Base-by-base conservation (phyloP, 148 eudicot genomes). In the Hydrangea macrophylla region DNA sequence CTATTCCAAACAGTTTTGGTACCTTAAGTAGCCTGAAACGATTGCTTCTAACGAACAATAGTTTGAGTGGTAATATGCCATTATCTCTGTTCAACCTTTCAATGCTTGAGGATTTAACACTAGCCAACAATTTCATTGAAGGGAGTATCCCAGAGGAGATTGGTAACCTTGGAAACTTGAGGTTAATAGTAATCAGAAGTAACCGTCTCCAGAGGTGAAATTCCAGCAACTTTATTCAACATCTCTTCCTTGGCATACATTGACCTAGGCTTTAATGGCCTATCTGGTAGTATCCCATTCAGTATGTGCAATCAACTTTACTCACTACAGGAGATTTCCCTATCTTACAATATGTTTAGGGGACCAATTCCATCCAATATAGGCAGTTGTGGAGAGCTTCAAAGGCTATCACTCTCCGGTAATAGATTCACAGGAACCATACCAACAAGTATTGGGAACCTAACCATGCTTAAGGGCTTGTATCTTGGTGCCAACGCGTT, bases 381-480 rank as follows among this genome's bases (percentile, higher is more conserved):
- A 28, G 22, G 9, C 0, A 6, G n/a, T 9, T 75, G 78, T 37
- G 39, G 48, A n/a, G 13, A 51, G 3, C 62, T 68, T 55, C 45
- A 60, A 23, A 0, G 13, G 0, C 0, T 75, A 23, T 28, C 63
- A 22, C 25, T 58, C 48, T 8, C 51, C 6, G 1, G 0, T 48
- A 73, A 65, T 35, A 24, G 24, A 10, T 35, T 73, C 22, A 45
- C 31, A n/a, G 76, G 76, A 10, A 3, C 1, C 6, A 65, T 73
- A 22, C 71, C 76, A 0, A 33, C 10, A 22, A 56, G 39, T 2
- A 73, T 73, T 9, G 65, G 66, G n/a, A 73, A 64, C 55, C 17
- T 65, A 11, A 39, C 26, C 9, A 0, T 5, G 48, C 64, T 66
- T 15, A 12, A 57, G 25, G 3, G 0, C 1, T 23, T 73, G 5